Conservation (phyloP, 2,329 filamentous ascomycete species). For the Aspergillus phoenicis region DNA sequence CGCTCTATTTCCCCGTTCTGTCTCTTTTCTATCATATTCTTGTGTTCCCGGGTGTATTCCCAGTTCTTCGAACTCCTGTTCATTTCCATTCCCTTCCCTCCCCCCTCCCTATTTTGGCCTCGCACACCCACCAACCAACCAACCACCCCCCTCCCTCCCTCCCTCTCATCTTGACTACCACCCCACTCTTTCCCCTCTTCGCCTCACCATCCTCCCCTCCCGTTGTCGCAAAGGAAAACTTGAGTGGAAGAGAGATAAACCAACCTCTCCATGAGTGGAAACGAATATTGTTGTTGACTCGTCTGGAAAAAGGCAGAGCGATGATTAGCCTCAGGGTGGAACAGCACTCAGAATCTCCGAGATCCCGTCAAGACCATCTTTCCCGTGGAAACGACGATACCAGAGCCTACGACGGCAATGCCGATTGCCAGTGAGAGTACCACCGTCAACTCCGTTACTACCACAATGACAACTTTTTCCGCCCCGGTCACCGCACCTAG, state of each 20-base stretch:
- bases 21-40: not conserved
- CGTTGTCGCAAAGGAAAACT: not conserved
- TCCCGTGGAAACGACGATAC: slow-evolving; percentile 37
- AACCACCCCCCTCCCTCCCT: not conserved
- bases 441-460: slow-evolving; percentile 34
- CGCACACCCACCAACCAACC: slow-evolving; percentile 8
- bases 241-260: not conserved
- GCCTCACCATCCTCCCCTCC: not conserved
- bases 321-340: slow-evolving; percentile 49
- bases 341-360: slow-evolving; percentile 45
- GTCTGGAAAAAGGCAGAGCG: slow-evolving; percentile 41
- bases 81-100: not conserved
- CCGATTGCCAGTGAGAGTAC: slow-evolving; percentile 47
- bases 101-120: slow-evolving; percentile 4
- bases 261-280: slow-evolving; percentile 11
- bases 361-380: slow-evolving; percentile 40
- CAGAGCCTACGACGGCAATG: slow-evolving; percentile 40
- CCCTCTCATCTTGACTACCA: not conserved
- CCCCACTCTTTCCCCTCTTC: not conserved
- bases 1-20: slow-evolving; percentile 6
- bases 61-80: slow-evolving; percentile 7
- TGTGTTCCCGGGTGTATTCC: not conserved
- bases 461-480: slow-evolving; percentile 44
- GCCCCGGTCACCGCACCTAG: slow-evolving; percentile 44
- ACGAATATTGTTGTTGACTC: slow-evolving; percentile 28